A percentile compares a stretch with the other conserved stretches of the same genome.
Conservation (phyloP, 495 filamentous ascomycete species). For the Thermothielavioides terrestris region DNA sequence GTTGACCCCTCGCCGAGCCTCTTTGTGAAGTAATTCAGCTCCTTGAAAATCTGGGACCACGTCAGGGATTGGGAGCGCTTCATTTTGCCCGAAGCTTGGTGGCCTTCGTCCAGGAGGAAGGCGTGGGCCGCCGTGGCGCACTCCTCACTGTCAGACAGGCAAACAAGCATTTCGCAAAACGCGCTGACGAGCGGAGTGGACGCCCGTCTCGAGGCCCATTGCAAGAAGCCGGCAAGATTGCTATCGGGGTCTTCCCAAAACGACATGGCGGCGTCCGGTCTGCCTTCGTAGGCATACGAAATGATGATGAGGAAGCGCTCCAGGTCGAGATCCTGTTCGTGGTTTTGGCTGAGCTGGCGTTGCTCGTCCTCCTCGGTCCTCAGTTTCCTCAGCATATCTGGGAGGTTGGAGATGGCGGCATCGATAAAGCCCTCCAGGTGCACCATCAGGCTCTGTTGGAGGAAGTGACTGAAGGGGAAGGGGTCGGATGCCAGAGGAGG, state of each 20-base stretch:
- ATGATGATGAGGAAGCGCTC: slow-evolving; percentile 90
- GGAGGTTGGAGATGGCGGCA: slow-evolving; percentile 86
- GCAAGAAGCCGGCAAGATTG: slow-evolving; percentile 85
- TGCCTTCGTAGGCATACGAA: slow-evolving; percentile 78
- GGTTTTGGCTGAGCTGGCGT: slow-evolving; percentile 57
- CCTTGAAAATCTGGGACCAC: slow-evolving; percentile 87
- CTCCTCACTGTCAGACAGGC: slow-evolving; percentile 69
- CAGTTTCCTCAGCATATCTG: slow-evolving; percentile 77
- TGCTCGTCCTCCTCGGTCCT: slow-evolving; percentile 87
- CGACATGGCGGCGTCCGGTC: slow-evolving; percentile 68
- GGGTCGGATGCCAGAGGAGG: slow-evolving; percentile 54
- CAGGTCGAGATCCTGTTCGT: slow-evolving; percentile 70
- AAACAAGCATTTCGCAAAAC: slow-evolving; percentile 89
- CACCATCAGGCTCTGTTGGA: slow-evolving; percentile 63
- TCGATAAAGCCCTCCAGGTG: slow-evolving; percentile 82
- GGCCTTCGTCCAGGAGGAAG: slow-evolving; percentile 82
- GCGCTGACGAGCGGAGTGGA: slow-evolving; percentile 89
- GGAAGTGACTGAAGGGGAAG: slow-evolving; percentile 49
- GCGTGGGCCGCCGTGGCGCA: slow-evolving; percentile 73
- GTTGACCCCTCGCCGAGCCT: slow-evolving; percentile 57
- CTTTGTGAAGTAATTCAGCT: slow-evolving; percentile 65
- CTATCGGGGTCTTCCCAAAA: slow-evolving; percentile 88
- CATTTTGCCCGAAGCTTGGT: slow-evolving; percentile 62
- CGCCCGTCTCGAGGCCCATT: slow-evolving; percentile 87
- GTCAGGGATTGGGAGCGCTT: slow-evolving; percentile 71